phyloP scores from a whole-genome alignment of 345 rosid species.

The Sonneratia alba region DNA sequence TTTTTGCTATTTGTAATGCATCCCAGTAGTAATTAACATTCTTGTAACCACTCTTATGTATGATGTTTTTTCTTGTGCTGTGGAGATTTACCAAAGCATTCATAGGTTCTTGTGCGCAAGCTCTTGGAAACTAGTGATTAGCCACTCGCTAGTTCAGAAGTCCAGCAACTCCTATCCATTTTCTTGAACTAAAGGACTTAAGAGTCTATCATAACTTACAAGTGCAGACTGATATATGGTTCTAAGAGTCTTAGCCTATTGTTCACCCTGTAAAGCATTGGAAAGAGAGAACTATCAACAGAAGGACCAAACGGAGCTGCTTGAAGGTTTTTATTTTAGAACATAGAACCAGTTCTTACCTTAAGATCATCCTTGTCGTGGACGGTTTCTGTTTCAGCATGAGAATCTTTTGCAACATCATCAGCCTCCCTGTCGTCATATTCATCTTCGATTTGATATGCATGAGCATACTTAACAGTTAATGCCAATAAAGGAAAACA shows the following conservation, averaged over 20 bases:
- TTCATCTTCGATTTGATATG: slow-evolving; percentile 16
- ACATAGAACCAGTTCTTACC: background rate
- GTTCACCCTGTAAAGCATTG: background rate
- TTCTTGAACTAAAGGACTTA: background rate
- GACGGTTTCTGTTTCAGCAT: background rate
- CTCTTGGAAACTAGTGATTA: background rate
- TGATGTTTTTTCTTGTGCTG: background rate
- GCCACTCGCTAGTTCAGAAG: background rate
- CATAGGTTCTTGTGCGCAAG: background rate
- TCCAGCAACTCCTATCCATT: background rate
- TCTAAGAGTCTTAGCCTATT: background rate
- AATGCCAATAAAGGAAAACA: background rate
- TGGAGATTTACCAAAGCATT: background rate
- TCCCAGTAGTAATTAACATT: too few species aligned
- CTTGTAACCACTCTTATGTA: background rate
- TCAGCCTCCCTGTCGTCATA: slow-evolving; percentile 23
- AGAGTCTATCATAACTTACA: background rate
- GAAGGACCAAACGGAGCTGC: background rate
- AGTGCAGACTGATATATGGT: background rate
- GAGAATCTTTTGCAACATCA: slow-evolving; percentile 18
- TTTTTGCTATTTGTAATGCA: too few species aligned
- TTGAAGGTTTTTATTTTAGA: background rate
- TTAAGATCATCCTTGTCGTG: slow-evolving; percentile 20
- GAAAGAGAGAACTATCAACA: background rate
- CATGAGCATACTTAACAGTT: background rate